phyloP scores from a whole-genome alignment of 2,329 filamentous ascomycete genomes.

The Colletotrichum melonis region DNA sequence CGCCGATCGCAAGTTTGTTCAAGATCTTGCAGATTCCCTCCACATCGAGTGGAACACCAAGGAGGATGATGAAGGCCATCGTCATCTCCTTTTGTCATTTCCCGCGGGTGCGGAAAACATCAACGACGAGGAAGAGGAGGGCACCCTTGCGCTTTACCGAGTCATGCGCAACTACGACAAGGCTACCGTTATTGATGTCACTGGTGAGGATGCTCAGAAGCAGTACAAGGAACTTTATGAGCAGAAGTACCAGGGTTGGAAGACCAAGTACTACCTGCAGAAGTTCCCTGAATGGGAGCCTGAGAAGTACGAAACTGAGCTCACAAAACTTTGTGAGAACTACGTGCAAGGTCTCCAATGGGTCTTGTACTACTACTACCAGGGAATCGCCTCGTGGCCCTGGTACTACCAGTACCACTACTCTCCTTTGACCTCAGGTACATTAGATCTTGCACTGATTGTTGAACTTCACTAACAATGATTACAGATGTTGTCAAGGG shows the following conservation, averaged over 20 bases:
- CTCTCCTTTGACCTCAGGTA: constrained; percentile 92
- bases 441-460: constrained; percentile 34
- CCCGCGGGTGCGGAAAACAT: constrained; percentile 70
- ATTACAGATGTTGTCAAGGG: constrained; percentile 85
- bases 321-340: constrained; percentile 88
- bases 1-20: constrained; percentile 91
- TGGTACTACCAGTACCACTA: constrained; percentile 99
- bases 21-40: constrained; percentile 79
- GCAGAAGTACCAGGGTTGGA: constrained; percentile 91
- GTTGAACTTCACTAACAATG: constrained; percentile 44
- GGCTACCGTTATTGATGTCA: constrained; percentile 84
- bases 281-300: constrained; percentile 91
- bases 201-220: constrained; percentile 81
- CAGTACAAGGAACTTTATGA: constrained; percentile 89
- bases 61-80: constrained; percentile 66
- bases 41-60: constrained; percentile 68
- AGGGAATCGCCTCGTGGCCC: constrained; percentile 96
- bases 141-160: constrained; percentile 84
- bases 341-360: constrained; percentile 98
- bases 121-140: constrained; percentile 82
- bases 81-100: constrained; percentile 63
- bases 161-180: constrained; percentile 93
- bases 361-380: constrained; percentile 99
- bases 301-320: constrained; percentile 79
- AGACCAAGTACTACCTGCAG: constrained; percentile 89